phyloP scores from a whole-genome alignment of 2,329 filamentous ascomycete species.

The Trichoderma breve region DNA sequence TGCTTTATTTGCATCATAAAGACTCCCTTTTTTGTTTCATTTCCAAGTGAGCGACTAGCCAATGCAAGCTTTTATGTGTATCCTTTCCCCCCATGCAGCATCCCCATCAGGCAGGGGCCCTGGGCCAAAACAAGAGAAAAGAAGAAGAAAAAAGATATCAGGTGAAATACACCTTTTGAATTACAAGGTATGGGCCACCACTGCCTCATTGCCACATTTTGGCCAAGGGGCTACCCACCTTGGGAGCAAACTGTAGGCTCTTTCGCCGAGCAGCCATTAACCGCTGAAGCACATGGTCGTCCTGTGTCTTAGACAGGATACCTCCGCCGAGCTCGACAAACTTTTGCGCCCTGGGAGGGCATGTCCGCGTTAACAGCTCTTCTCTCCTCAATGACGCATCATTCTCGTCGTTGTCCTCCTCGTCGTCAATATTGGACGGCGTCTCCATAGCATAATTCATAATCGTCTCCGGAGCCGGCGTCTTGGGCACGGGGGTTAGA shows the following conservation, averaged over 20 bases:
- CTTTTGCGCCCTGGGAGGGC: conserved; percentile 49
- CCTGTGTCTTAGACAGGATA: conserved; percentile 50
- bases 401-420: conserved; percentile 32
- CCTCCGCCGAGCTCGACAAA: conserved; percentile 42
- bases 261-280: conserved; percentile 72
- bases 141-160: not conserved
- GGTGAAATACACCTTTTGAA: not conserved
- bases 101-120: not conserved
- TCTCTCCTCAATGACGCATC: conserved; percentile 34
- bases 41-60: conserved; percentile 16
- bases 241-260: conserved; percentile 75
- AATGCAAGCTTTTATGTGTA: conserved; percentile 2
- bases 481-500: conserved; percentile 58
- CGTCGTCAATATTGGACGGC: conserved; percentile 37
- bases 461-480: conserved; percentile 55
- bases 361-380: conserved; percentile 50
- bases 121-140: not conserved
- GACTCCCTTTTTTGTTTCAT: not conserved
- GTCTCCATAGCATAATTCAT: conserved; percentile 52
- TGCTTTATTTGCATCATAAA: not conserved
- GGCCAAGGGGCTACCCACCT: conserved; percentile 69
- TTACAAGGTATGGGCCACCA: not conserved
- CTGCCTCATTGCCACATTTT: conserved; percentile 45
- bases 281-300: conserved; percentile 57
- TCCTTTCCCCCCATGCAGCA: not conserved